Evolutionary conservation across 352 stramenopile genomes (phyloP), one percentile per base, ranked within the genome.

Genomic region (Phytopythium sindhum): DNA sequence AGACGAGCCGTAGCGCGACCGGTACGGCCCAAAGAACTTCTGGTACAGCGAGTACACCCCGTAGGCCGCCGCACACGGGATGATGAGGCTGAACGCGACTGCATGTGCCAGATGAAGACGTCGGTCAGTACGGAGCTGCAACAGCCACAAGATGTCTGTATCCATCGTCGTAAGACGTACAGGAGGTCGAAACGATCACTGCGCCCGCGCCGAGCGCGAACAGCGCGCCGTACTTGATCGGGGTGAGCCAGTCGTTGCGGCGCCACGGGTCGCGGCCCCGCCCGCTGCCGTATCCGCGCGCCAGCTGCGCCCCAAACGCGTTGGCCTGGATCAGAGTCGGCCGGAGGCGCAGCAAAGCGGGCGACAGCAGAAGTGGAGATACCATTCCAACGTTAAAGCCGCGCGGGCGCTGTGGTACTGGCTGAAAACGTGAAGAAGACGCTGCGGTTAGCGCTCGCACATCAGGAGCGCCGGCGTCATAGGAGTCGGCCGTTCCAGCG

Each of bases 11-110:
- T 67, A 66, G 24, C 65, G 60, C 19, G 75, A 80, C 35, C 75
- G 67, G 57, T 81, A 89, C 12, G 72, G 81, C 0, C 74, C 65
- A 21, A 89, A 73, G 50, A 93, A 75, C 24, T 72, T 70, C 39
- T 82, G 80, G 68, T 93, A 92, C 26, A 92, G 64, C 15, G 81
- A 66, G 66, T 92, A 93, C 53, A 91, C n/a, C 9, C 84, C 84
- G 41, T 88, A 91, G 4, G 80, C 84, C 9, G 82, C 81, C 15
- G 84, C 81, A 2, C 80, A 82, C 14, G 76, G 72, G 66, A 93
- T 78, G 63, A 91, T 65, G 19, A 90, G 51, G n/a, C 84, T 82
- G 58, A 93, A 87, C 7, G 78, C 84, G 59, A 93, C 84, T 93
- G 44, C 51, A 33, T 0, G 21, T 12, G 21, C 3, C 23, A 29